Percentiles rank a stretch among this genome's conserved stretches.
Conservation (phyloP, 2,329 filamentous ascomycete species). For the Orbilia quercus region DNA sequence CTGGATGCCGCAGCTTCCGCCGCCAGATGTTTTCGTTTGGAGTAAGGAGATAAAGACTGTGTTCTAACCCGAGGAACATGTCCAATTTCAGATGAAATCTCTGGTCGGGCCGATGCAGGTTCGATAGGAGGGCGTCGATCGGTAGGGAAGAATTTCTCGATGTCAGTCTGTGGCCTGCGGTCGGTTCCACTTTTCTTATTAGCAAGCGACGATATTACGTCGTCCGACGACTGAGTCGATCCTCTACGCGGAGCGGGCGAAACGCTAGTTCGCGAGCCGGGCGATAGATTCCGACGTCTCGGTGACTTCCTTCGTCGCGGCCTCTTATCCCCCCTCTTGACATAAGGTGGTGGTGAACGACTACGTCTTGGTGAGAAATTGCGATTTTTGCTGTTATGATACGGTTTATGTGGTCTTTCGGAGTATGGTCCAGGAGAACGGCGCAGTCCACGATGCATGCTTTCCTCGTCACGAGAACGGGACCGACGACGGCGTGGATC, state of each 20-base stretch:
- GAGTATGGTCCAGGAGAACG: conserved; percentile 12
- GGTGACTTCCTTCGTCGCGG: conserved; percentile 41
- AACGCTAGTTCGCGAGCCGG: conserved; percentile 24
- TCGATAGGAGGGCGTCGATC: conserved; percentile 18
- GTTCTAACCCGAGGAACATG: conserved; percentile 21
- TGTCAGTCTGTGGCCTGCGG: neutral
- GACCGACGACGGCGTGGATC: conserved; percentile 26
- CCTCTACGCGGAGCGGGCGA: conserved; percentile 39
- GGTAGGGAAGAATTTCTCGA: neutral
- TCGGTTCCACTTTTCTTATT: conserved; percentile 9
- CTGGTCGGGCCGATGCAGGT: neutral
- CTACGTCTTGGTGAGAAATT: conserved; percentile 32
- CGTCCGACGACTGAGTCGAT: conserved; percentile 36
- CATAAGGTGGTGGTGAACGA: conserved; percentile 30
- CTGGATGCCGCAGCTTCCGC: conserved; percentile 11
- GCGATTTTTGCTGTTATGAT: conserved; percentile 6
- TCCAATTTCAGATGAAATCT: conserved; percentile 38
- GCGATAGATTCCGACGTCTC: conserved; percentile 34
- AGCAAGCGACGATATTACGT: conserved; percentile 44
- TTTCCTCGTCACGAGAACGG: conserved; percentile 34
- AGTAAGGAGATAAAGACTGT: conserved; percentile 41
- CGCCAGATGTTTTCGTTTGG: conserved; percentile 31
- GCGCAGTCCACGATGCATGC: conserved; percentile 19
- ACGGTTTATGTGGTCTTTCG: conserved; percentile 25
- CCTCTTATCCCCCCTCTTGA: conserved; percentile 36